Evolutionary conservation across 2,329 filamentous ascomycete genomes (phyloP), one percentile per base, ranked within the genome.

Genomic region (Rhinocladiella mackenziei): DNA sequence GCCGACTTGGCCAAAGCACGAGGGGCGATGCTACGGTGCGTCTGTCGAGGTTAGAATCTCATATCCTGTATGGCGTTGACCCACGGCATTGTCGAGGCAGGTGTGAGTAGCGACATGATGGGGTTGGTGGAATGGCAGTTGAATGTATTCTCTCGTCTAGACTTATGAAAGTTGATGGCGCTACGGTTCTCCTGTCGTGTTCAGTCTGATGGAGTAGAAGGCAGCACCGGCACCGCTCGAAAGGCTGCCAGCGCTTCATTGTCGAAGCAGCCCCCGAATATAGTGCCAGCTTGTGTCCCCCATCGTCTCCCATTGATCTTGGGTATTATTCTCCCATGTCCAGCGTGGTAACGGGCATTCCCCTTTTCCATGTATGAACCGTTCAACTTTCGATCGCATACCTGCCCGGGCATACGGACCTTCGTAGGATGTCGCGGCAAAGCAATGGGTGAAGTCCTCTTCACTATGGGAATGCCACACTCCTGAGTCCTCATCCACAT

Each of bases 241-340:
- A 30, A 11, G 17, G 28, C 9, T 38, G 10, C 19, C n/a, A 7
- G 7, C 14, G 31, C 13, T 14, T 38, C 23, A 38, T 15, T 8
- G 35, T 38, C 14, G 17, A 7, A 8, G 39, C 13, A 6, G 18
- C 14, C 35, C 25, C 10, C 48, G 35, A 11, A 46, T 29, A 23
- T 49, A 54, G 39, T 54, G 51, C 36, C 38, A 52, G 25, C 45
- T 52, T n/a, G 49, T 52, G 26, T 54, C 51, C 6, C 49, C 45
- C n/a, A 28, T 11, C 7, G 33, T 31, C 23, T 54, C 51, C 51
- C 51, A 54, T 6, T 17, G 11, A 5, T 31, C 29, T 23, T 39
- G 25, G 19, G 40, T 39, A 26, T 41, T 22, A 29, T 44, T 34
- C 23, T 43, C 31, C 17, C 22, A 11, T 11, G 42, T 45, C 49